Percentiles rank a stretch among this genome's conserved stretches.
These are phyloP conservation scores for Wickerhamiella siamensis DNA, from an alignment of 805 yeast species.

Conservation along the genomic window DNA sequence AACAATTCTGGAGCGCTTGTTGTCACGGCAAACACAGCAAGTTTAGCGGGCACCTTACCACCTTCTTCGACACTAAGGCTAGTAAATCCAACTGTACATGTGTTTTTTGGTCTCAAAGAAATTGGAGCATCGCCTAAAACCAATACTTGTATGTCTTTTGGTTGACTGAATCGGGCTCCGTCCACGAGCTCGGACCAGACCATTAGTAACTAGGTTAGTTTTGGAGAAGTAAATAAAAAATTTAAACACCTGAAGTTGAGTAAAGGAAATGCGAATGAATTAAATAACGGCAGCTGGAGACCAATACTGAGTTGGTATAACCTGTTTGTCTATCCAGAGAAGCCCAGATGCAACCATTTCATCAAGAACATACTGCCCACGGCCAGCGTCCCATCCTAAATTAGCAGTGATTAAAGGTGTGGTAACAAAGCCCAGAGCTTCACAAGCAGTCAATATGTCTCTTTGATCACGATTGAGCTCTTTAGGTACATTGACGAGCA, in stretches of 20 bases:
- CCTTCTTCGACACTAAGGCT: not conserved
- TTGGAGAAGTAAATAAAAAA: not conserved
- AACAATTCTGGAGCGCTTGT: not conserved
- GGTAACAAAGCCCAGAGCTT: slow-evolving; percentile 62
- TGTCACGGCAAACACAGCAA: not conserved
- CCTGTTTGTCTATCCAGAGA: slow-evolving; percentile 62
- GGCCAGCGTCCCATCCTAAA: slow-evolving; percentile 51
- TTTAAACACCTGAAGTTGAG: too few relatives aligned
- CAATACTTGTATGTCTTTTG: not conserved
- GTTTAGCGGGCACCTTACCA: not conserved
- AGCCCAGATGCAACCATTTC: slow-evolving; percentile 74
- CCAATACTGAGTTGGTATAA: slow-evolving; percentile 26
- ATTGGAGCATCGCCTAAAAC: not conserved
- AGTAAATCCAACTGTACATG: not conserved
- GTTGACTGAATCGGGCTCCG: not conserved
- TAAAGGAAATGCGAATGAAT: too few relatives aligned
- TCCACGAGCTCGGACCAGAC: not conserved
- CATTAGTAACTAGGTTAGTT: not conserved
- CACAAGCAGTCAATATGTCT: slow-evolving; percentile 58
- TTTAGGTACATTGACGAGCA: slow-evolving; percentile 48
- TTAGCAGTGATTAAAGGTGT: slow-evolving; percentile 54
- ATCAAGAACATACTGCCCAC: slow-evolving; percentile 51
- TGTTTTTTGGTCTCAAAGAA: not conserved
- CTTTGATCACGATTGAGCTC: slow-evolving; percentile 57
- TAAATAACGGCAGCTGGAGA: slow-evolving; percentile 15